Evolutionary conservation across 2,329 filamentous ascomycete genomes (phyloP), one percentile per base, ranked within the genome.

Genomic region (Apiospora rasikravindrae): DNA sequence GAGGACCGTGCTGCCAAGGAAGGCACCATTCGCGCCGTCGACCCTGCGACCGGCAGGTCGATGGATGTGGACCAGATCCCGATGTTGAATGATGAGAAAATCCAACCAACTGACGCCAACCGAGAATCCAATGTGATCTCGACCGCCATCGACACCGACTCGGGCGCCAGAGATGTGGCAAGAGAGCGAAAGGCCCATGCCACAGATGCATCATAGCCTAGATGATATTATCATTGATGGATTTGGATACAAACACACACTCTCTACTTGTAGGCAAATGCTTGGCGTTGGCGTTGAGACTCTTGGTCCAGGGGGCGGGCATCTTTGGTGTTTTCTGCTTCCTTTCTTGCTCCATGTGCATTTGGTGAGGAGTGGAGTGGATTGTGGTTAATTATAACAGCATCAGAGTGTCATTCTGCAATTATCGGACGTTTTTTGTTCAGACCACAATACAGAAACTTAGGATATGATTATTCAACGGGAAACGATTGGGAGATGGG

Each of bases 1-100:
- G 70, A 70, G 37, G 69, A 70, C 2, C 72, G 75, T 0, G 71
- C 73, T 2, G 74, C 70, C 24, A 75, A 77, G 67, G 71, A 78
- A 26, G 75, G 74, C 53, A 71, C 71, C n/a, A 45, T 78, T 19
- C 73, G 45, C 22, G 74, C 75, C 19, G 74, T 78, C 8, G 80
- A 81, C 49, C 79, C 79, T 19, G 77, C 74, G 13, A 78, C 72
- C 33, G 77, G 76, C 11, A 73, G 73, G 26, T 72, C 73, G 7
- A 53, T 79, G 45, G 81, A 82, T 67, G 78, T 91, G 1, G 89
- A 91, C 73, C 83, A 84, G 24, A 91, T 92, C 67, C 89, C 90
- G 2, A 79, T 91, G 42, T 81, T 92, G 22, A 85, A 82, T 45
- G 87, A 88, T 22, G 86, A 89, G 70, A 77, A 78, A 76, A 76